A percentile compares a stretch with the other conserved stretches of the same genome.
These are phyloP conservation scores for Fusarium dlaminii DNA, from an alignment of 2,329 filamentous ascomycete species.

Conservation along the genomic window DNA sequence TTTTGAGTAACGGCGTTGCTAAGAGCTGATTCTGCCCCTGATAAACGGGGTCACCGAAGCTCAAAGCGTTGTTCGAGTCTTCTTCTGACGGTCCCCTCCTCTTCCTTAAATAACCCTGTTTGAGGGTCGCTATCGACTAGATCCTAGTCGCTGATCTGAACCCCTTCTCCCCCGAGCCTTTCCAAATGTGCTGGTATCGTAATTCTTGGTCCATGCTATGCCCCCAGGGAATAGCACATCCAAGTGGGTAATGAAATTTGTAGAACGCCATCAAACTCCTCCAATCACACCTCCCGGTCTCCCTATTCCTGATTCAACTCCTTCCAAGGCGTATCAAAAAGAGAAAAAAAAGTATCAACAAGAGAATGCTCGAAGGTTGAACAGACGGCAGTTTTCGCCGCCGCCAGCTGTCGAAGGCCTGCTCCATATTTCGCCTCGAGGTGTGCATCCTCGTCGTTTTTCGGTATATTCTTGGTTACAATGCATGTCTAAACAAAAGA, in stretches of 20 bases:
- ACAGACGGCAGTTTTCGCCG: conserved; percentile 10
- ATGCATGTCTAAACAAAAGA: conserved; percentile 43
- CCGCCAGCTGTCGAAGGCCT: conserved; percentile 20
- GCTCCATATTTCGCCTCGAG: conserved; percentile 23
- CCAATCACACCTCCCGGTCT: conserved; percentile 33
- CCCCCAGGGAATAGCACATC: conserved; percentile 39
- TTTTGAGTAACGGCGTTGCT: conserved; percentile 38
- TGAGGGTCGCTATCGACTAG: conserved; percentile 8
- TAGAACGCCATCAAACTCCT: conserved; percentile 44
- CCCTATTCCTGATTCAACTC: conserved; percentile 30
- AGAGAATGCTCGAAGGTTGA: conserved; percentile 31
- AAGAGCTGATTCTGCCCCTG: conserved; percentile 35
- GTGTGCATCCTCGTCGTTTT: conserved; percentile 32
- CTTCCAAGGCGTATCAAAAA: conserved; percentile 27
- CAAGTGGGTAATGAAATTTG: conserved; percentile 36
- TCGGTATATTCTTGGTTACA: conserved; percentile 23
- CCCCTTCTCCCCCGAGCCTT: conserved; percentile 16
- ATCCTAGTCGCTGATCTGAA: conserved; percentile 31
- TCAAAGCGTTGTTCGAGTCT: conserved; percentile 23
- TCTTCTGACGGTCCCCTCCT: conserved; percentile 1
- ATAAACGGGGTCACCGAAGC: conserved; percentile 31
- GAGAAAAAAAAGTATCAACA: conserved; percentile 2
- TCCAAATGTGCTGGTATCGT: conserved; percentile 42
- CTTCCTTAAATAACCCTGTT: conserved; percentile 6
- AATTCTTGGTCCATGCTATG: conserved; percentile 33